Conservation (phyloP, 495 filamentous ascomycete species). For the Apodospora peruviana region DNA sequence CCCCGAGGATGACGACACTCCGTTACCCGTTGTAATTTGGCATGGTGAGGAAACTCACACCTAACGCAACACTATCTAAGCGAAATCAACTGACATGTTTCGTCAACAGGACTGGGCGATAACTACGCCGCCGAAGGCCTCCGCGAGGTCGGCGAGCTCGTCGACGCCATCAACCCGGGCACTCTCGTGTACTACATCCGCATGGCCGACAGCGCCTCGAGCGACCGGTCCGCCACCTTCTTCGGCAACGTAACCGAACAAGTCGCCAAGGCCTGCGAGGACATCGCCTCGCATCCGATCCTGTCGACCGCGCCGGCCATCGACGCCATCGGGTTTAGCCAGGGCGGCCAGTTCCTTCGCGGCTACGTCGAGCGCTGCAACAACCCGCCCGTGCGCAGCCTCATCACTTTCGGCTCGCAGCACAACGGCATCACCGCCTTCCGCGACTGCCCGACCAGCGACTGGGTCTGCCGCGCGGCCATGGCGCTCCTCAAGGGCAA, state of each 20-base stretch:
- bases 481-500: slow-evolving; percentile 65
- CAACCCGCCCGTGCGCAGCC: slow-evolving; percentile 66
- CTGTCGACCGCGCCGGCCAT: slow-evolving; percentile 74
- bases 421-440: slow-evolving; percentile 92
- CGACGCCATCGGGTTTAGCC: slow-evolving; percentile 90
- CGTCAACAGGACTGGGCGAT: slow-evolving; percentile 45
- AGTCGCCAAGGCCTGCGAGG: slow-evolving; percentile 69
- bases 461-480: slow-evolving; percentile 76
- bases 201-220: slow-evolving; percentile 57
- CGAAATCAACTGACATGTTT: not conserved
- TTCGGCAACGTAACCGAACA: slow-evolving; percentile 85
- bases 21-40: slow-evolving; percentile 88
- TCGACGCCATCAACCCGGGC: slow-evolving; percentile 67
- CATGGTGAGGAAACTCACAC: slow-evolving; percentile 58
- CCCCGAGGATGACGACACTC: slow-evolving; percentile 44
- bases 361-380: slow-evolving; percentile 93
- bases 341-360: slow-evolving; percentile 93
- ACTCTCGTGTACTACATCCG: slow-evolving; percentile 80
- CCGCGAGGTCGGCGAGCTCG: slow-evolving; percentile 56
- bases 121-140: slow-evolving; percentile 74
- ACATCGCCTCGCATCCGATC: slow-evolving; percentile 70
- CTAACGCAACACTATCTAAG: not conserved
- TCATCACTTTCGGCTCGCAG: slow-evolving; percentile 89
- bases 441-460: slow-evolving; percentile 52
- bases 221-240: slow-evolving; percentile 79